These are phyloP conservation scores for Wickerhamiella alocasiicola DNA, from an alignment of 805 yeast species.

Conservation along the genomic window DNA sequence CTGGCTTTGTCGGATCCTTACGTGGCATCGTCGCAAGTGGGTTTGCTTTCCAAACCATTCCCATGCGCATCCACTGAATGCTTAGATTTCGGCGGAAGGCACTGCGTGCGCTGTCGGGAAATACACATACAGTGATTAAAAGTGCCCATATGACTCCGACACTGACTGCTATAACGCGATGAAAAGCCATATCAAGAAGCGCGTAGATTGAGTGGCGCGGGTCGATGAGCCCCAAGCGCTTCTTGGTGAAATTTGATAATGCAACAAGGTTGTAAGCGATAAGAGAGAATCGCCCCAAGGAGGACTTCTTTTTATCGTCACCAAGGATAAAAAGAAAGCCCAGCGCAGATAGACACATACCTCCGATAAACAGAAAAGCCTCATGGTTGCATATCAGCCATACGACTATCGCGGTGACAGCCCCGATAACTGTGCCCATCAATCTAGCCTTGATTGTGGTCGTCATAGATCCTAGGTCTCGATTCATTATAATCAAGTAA, in stretches of 20 bases:
- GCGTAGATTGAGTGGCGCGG: neutral
- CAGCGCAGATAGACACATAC: constrained; percentile 30
- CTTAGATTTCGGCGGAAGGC: constrained; percentile 54
- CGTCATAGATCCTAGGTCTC: constrained; percentile 73
- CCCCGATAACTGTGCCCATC: constrained; percentile 65
- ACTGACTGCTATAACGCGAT: constrained; percentile 59
- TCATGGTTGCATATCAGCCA: constrained; percentile 51
- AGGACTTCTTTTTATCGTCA: constrained; percentile 27
- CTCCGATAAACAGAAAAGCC: constrained; percentile 39
- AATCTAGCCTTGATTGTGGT: constrained; percentile 44
- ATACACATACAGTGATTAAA: constrained; percentile 46
- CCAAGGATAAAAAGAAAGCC: constrained; percentile 45
- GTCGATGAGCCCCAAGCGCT: constrained; percentile 36
- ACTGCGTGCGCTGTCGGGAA: constrained; percentile 67
- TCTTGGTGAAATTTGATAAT: constrained; percentile 28
- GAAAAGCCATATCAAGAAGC: constrained; percentile 46
- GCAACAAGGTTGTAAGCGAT: constrained; percentile 71
- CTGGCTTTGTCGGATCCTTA: constrained; percentile 5
- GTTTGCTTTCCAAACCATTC: constrained; percentile 68
- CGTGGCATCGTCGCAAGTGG: constrained; percentile 35
- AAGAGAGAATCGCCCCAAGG: constrained; percentile 43
- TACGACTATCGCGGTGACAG: constrained; percentile 42
- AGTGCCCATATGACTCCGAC: constrained; percentile 71
- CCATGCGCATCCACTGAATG: constrained; percentile 65
- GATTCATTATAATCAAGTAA: constrained; percentile 72